These are phyloP conservation scores for Paulownia fortunei DNA, from an alignment of 257 asterid species.

Conservation along the genomic window DNA sequence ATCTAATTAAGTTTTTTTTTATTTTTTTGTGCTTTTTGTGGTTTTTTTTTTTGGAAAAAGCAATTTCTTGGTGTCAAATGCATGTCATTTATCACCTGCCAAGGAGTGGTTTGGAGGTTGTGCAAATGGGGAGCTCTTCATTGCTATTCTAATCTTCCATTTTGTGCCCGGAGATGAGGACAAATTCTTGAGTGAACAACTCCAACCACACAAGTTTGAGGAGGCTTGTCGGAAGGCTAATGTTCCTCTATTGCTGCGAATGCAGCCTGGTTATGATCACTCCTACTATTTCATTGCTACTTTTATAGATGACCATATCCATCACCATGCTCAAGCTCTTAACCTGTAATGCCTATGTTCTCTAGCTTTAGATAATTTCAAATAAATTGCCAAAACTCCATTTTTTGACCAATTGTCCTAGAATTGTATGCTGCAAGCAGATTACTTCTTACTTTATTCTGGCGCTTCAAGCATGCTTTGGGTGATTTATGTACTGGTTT, in stretches of 20 bases:
- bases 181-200: constrained; percentile 73
- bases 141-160: not conserved
- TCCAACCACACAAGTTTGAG: constrained; percentile 71
- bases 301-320: constrained; percentile 87
- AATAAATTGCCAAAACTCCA: not conserved
- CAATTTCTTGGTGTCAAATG: too few species aligned
- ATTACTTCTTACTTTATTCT: not conserved
- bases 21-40: too few species aligned
- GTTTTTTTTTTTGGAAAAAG: too few species aligned
- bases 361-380: not conserved
- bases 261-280: constrained; percentile 96
- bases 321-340: constrained; percentile 92
- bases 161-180: constrained; percentile 82
- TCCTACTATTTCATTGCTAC: constrained; percentile 83
- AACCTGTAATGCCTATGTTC: constrained; percentile 49
- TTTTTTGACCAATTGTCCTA: not conserved
- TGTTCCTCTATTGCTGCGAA: constrained; percentile 68
- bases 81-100: not conserved
- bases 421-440: not conserved
- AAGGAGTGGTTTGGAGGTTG: not conserved
- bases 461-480: not conserved
- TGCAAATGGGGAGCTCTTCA: not conserved
- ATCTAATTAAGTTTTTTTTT: too few species aligned
- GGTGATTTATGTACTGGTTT: not conserved
- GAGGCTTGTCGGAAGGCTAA: constrained; percentile 74